Percentiles rank a stretch among this genome's conserved stretches.
These are phyloP conservation scores for Viola odorata DNA, from an alignment of 345 rosid species.

Conservation along the genomic window DNA sequence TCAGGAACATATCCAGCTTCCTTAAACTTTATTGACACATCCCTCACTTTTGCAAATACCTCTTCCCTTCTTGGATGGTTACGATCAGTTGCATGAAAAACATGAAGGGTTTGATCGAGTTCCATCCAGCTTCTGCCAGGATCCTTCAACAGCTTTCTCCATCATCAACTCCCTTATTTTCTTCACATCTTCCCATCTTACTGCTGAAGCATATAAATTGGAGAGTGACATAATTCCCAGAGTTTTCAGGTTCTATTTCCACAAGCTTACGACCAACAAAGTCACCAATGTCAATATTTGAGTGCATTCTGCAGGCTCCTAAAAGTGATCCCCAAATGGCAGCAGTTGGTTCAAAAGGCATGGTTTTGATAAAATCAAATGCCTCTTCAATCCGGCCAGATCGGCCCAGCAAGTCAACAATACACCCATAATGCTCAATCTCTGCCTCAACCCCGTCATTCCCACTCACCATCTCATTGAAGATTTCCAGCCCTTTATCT, in stretches of 20 bases:
- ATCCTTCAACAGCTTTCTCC: constrained; percentile 72
- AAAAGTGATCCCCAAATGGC: constrained; percentile 80
- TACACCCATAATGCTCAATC: constrained; percentile 75
- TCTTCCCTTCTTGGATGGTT: constrained; percentile 77
- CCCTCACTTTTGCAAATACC: constrained; percentile 45
- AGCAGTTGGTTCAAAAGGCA: constrained; percentile 75
- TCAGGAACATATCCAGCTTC: constrained; percentile 82
- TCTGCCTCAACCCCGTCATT: constrained; percentile 46
- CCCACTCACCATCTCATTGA: constrained; percentile 47
- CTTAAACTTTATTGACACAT: constrained; percentile 48
- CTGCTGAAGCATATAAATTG: constrained; percentile 72
- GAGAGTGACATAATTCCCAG: constrained; percentile 83
- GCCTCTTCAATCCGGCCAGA: constrained; percentile 73
- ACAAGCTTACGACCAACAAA: constrained; percentile 49
- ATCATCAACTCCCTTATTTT: constrained; percentile 56
- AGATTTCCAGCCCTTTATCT: constrained; percentile 57
- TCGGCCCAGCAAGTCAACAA: constrained; percentile 87
- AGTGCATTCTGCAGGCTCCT: constrained; percentile 83
- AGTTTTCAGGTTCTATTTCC: constrained; percentile 76
- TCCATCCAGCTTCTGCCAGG: constrained; percentile 91
- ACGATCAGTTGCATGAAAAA: constrained; percentile 71
- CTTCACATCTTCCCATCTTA: constrained; percentile 82
- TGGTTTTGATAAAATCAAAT: constrained; percentile 42
- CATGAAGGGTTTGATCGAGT: constrained; percentile 59
- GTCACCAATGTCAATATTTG: constrained; percentile 58